phyloP scores from a whole-genome alignment of 495 filamentous ascomycete genomes.

The Penicillium lividum region DNA sequence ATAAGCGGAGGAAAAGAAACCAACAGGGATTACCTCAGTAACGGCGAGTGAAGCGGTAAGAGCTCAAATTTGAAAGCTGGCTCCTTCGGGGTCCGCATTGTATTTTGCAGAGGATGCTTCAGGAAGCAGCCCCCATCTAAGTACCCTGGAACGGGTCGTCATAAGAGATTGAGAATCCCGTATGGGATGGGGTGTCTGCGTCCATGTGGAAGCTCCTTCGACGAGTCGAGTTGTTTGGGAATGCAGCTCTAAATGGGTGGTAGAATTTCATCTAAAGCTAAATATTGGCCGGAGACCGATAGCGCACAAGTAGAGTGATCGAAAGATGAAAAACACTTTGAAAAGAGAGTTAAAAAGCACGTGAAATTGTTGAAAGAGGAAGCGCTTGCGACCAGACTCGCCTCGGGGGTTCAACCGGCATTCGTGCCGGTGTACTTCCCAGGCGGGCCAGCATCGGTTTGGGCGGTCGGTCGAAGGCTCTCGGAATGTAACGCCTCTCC shows the following conservation, averaged over 20 bases:
- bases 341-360: too few species aligned
- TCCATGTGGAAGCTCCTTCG: constrained; percentile 52
- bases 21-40: constrained; percentile 22
- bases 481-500: constrained; percentile 8
- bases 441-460: constrained; percentile 7
- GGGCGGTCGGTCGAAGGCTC: constrained; percentile 6
- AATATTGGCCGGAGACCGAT: too few species aligned
- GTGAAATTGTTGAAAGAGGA: constrained; percentile 60
- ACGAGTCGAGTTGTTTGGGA: constrained; percentile 34
- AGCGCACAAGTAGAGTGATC: too few species aligned
- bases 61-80: too few species aligned
- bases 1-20: constrained; percentile 9
- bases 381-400: constrained; percentile 37
- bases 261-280: too few species aligned
- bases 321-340: too few species aligned
- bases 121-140: constrained; percentile 51
- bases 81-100: constrained; percentile 57
- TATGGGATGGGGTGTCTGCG: constrained; percentile 51
- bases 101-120: constrained; percentile 69
- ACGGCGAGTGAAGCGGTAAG: too few species aligned
- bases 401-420: constrained; percentile 2
- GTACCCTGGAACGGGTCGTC: constrained; percentile 63
- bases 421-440: too few species aligned
- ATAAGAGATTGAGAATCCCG: too few species aligned
- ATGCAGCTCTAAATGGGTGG: too few species aligned